phyloP scores from a whole-genome alignment of 805 yeast species.

The Dipodascus albidus region DNA sequence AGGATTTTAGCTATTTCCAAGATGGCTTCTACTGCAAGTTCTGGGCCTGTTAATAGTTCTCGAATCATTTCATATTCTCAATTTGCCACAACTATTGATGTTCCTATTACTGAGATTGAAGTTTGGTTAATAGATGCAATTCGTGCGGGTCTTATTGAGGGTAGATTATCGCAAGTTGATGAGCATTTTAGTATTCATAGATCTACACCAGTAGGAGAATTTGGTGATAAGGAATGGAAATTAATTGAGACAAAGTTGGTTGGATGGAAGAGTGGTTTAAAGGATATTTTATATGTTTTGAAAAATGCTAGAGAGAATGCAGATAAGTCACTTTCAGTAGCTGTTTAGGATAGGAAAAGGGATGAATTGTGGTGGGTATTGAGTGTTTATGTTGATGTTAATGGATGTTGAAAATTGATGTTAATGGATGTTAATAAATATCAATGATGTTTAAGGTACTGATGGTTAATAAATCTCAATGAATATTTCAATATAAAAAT shows the following conservation, averaged over 20 bases:
- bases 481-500: too few species aligned
- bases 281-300: slow-evolving; percentile 22
- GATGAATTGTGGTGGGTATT: too few species aligned
- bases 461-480: too few species aligned
- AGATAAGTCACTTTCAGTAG: slow-evolving; percentile 5
- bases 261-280: slow-evolving; percentile 26
- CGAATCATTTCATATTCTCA: slow-evolving; percentile 22
- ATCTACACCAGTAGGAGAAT: slow-evolving; percentile 25
- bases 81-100: slow-evolving; percentile 23
- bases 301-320: slow-evolving; percentile 20
- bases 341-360: too few species aligned
- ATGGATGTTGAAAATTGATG: too few species aligned
- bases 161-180: slow-evolving; percentile 31
- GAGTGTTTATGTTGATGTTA: too few species aligned
- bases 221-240: slow-evolving; percentile 29
- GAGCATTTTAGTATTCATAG: slow-evolving; percentile 27
- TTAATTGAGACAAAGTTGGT: slow-evolving; percentile 23
- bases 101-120: slow-evolving; percentile 26
- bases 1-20: not conserved
- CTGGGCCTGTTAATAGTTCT: slow-evolving; percentile 14
- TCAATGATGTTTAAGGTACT: too few species aligned
- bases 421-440: too few species aligned
- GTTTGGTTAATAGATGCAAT: slow-evolving; percentile 31
- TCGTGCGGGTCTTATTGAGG: slow-evolving; percentile 31
- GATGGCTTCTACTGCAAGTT: slow-evolving; percentile 18